A percentile compares a stretch with the other conserved stretches of the same genome.
These are phyloP conservation scores for Pichia gijzeniarum DNA, from an alignment of 805 yeast species.

Conservation along the genomic window DNA sequence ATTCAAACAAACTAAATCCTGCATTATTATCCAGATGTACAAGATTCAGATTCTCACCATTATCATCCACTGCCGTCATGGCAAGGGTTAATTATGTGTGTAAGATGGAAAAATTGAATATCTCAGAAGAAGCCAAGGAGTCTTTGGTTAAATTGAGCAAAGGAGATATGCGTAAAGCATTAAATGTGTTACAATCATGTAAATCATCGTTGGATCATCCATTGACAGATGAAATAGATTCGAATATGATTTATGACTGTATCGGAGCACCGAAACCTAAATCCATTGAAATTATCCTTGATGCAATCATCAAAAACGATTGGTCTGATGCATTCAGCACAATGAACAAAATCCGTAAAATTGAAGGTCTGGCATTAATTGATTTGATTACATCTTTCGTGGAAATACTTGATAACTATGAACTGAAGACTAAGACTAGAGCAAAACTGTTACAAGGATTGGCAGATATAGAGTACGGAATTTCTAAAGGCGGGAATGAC, in stretches of 20 bases:
- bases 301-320: conserved; percentile 76
- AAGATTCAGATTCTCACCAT: conserved; percentile 85
- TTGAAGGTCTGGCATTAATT: conserved; percentile 83
- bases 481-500: conserved; percentile 89
- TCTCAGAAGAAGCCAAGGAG: conserved; percentile 51
- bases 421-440: conserved; percentile 57
- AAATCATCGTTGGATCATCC: conserved; percentile 58
- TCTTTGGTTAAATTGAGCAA: conserved; percentile 68
- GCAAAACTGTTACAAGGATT: conserved; percentile 61
- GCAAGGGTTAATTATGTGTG: conserved; percentile 65
- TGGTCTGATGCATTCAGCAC: conserved; percentile 76
- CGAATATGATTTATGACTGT: conserved; percentile 82
- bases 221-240: conserved; percentile 49
- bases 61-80: conserved; percentile 59
- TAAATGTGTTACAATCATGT: conserved; percentile 92
- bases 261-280: conserved; percentile 93
- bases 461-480: conserved; percentile 85
- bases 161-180: conserved; percentile 95
- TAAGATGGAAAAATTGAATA: conserved; percentile 54
- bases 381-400: conserved; percentile 77
- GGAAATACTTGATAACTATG: conserved; percentile 60
- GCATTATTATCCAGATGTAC: conserved; percentile 94
- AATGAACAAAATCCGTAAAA: conserved; percentile 54
- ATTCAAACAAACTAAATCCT: conserved; percentile 92
- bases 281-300: conserved; percentile 70